Evolutionary conservation across 495 filamentous ascomycete species (phyloP), one percentile per base, ranked within the genome.

Genomic region (Apodospora peruviana): DNA sequence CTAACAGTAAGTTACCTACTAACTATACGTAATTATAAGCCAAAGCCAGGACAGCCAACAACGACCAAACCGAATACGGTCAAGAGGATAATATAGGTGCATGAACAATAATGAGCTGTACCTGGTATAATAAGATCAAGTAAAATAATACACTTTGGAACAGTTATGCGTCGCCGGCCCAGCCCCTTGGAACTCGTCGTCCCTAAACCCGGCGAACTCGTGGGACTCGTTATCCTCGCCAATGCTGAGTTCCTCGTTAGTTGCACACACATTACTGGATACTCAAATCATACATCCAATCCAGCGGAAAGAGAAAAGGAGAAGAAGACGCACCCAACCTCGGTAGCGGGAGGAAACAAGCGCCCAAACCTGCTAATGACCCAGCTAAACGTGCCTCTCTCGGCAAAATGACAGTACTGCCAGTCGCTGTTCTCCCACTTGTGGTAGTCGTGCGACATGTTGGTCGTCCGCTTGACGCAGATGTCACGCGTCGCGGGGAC

Each of bases 391-490:
- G 17, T 11, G 9, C 44, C 44, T 32, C 44, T 47, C 19, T 47
- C 44, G 29, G 29, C 44, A 27, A 47, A 47, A 36, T 38, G 23
- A 18, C 44, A 47, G 7, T 22, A n/a, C 11, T 37, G 16, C 44
- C 44, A 47, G 11, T 47, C 44, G 34, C 29, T 47, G 32, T 23
- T 47, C 23, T 47, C 29, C 44, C 44, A 47, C 44, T 38, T 47
- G 10, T 47, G 44, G 21, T 22, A 47, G 32, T 47, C 44, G 3
- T 7, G 5, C 9, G 44, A 22, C 19, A 38, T 17, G 23, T 47
- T 47, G 34, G 27, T 47, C 16, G 16, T 38, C 34, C 23, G 35
- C 44, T 47, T 47, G 29, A 47, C 44, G 44, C 44, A 47, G 12
- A 47, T 35, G 16, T 47, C 44, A 2, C 32, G 29, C 16, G n/a